Base-by-base conservation (phyloP, 2,329 filamentous ascomycete genomes). In the Neonectria magnoliae region DNA sequence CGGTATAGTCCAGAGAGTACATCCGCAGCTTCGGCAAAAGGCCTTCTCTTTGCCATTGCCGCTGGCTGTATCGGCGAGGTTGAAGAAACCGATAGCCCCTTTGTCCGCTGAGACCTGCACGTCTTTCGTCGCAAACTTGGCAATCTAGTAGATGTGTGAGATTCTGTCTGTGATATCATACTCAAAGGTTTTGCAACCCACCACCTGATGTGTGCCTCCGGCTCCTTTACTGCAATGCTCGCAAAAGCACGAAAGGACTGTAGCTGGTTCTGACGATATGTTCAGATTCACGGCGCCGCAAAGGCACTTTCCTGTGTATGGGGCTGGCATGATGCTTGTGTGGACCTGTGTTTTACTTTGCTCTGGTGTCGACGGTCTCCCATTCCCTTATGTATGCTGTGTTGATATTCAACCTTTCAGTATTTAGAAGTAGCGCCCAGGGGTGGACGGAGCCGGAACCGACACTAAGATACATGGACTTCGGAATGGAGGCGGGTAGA, bases 1-100 rank as follows among this genome's bases (percentile, higher is more conserved):
- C 0, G 75, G 75, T 25, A 74, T 60, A 2, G 74, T 77, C 74
- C 74, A 75, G 1, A 77, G 52, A 2, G 73, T 70, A 25, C 68
- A 69, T 2, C 72, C 74, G 33, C 76, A 75, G 6, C 47, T 69
- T 11, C 63, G 36, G 27, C 74, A 76, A 44, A 76, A 75, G 0
- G 66, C 48, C 51, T 75, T 76, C n/a, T 68, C 67, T 33, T 77
- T 76, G 1, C 47, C 48, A 5, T 47, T 61, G 1, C 75, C 71
- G 11, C 75, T 77, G 1, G 68, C 68, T 0, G 75, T 77, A 20
- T 76, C 68, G 0, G n/a, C 27, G 0, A 77, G 58, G 1, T 25
- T 60, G 56, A 66, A 76, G 5, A 60, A 47, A 0, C 60, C 38
- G 8, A 77, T 65, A 1, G 53, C 38, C 1, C 62, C 54, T 1